Percentiles rank a stretch among this genome's conserved stretches.
phyloP scores from a whole-genome alignment of 2,329 filamentous ascomycete genomes.

The Triangularia setosa region DNA sequence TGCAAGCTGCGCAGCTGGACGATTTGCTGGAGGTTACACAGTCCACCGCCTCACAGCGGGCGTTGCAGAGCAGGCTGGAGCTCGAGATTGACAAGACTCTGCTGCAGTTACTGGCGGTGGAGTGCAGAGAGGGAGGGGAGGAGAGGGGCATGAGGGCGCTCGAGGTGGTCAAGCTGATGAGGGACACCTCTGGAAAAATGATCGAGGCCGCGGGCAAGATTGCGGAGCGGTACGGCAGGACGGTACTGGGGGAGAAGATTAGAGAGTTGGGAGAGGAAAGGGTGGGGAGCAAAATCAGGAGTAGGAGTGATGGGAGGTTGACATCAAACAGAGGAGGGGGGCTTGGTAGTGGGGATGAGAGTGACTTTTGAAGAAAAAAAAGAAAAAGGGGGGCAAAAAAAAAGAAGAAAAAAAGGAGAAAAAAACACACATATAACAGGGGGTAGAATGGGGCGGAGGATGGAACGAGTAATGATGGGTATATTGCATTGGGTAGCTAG shows the following conservation, averaged over 20 bases:
- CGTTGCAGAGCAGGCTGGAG: constrained; percentile 66
- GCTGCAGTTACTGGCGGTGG: constrained; percentile 80
- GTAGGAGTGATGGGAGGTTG: constrained; percentile 50
- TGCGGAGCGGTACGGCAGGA: constrained; percentile 76
- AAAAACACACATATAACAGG: too few relatives aligned
- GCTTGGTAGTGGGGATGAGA: constrained; percentile 16
- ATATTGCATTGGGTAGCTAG: neutral
- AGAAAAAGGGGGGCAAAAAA: too few relatives aligned
- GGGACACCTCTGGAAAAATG: constrained; percentile 82
- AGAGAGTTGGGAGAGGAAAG: constrained; percentile 73
- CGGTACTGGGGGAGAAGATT: constrained; percentile 85
- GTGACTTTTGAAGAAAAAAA: neutral
- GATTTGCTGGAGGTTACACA: constrained; percentile 70
- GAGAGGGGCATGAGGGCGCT: constrained; percentile 92
- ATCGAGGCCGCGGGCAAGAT: constrained; percentile 87
- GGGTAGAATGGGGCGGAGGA: too few relatives aligned
- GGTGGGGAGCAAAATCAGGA: constrained; percentile 51
- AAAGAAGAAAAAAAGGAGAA: neutral
- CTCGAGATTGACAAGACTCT: constrained; percentile 86
- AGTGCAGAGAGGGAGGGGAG: constrained; percentile 85
- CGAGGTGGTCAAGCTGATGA: constrained; percentile 83
- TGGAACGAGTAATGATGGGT: neutral
- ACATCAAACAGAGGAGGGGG: constrained; percentile 6
- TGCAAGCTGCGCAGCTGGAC: constrained; percentile 69
- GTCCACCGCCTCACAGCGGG: constrained; percentile 60